Percentiles rank a stretch among this genome's conserved stretches.
These are phyloP conservation scores for Phytophthora ohioensis DNA, from an alignment of 352 stramenopile species.

Conservation along the genomic window DNA sequence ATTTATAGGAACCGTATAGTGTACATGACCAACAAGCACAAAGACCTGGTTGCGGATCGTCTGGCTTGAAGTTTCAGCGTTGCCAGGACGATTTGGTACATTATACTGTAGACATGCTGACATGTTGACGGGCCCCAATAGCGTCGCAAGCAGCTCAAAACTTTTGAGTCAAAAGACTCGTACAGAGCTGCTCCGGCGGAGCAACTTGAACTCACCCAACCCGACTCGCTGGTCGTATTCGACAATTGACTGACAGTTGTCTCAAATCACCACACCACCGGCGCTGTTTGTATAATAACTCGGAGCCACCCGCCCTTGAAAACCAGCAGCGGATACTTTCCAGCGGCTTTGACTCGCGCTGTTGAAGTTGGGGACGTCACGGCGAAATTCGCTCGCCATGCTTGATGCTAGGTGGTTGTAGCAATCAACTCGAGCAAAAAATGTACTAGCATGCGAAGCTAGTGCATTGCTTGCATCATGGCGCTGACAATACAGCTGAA, in stretches of 20 bases:
- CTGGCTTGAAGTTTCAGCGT: background rate
- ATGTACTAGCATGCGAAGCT: constrained; percentile 7
- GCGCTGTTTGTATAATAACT: background rate
- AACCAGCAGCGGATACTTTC: constrained; percentile 1
- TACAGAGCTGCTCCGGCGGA: too few relatives aligned
- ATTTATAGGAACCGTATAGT: too few relatives aligned
- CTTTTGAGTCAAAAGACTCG: too few relatives aligned
- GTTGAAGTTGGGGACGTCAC: constrained; percentile 10
- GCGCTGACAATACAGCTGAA: constrained; percentile 11
- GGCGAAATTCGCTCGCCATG: background rate
- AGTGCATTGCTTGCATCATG: constrained; percentile 6
- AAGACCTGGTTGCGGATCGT: too few relatives aligned
- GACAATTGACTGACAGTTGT: constrained; percentile 3
- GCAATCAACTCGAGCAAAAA: constrained; percentile 8
- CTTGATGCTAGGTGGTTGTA: constrained; percentile 1
- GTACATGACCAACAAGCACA: too few relatives aligned
- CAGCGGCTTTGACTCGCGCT: constrained; percentile 1
- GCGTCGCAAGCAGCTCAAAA: background rate
- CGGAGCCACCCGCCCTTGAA: background rate
- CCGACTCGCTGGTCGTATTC: constrained; percentile 10
- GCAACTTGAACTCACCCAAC: constrained; percentile 7
- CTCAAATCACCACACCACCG: constrained; percentile 5
- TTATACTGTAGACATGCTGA: too few relatives aligned
- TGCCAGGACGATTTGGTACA: background rate
- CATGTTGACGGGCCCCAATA: too few relatives aligned